phyloP scores from a whole-genome alignment of 768 basidiomycete genomes.

The Daedalea quercina region DNA sequence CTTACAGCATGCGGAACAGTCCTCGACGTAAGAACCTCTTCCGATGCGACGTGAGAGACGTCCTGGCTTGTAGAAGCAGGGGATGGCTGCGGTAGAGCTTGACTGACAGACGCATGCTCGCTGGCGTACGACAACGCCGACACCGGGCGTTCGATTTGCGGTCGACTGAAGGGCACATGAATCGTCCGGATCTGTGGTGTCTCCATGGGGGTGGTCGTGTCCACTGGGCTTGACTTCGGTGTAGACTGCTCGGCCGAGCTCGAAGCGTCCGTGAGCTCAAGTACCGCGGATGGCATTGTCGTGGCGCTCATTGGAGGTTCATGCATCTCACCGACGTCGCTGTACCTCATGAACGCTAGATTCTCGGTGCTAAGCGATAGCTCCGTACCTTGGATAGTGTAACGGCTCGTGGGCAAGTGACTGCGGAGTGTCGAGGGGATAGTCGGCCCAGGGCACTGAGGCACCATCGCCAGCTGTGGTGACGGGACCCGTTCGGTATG shows the following conservation, averaged over 20 bases:
- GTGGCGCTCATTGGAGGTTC: no score
- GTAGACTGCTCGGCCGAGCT: no score
- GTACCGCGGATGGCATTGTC: no score
- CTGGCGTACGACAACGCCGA: no score
- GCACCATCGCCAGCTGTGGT: slow-evolving; percentile 6
- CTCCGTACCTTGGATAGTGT: slow-evolving; percentile 6
- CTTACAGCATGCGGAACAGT: not conserved
- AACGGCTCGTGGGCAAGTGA: slow-evolving; percentile 3
- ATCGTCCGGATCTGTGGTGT: not conserved
- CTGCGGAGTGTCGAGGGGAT: not conserved
- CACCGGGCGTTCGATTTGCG: not conserved
- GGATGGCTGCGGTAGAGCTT: not conserved
- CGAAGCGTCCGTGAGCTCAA: no score
- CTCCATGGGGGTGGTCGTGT: not conserved
- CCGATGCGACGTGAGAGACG: not conserved
- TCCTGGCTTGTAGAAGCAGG: not conserved
- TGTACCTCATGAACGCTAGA: no score
- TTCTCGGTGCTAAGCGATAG: no score
- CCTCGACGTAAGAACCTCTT: not conserved
- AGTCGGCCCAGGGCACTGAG: slow-evolving; percentile 1
- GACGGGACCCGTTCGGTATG: slow-evolving; percentile 5
- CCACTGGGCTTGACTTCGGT: not conserved
- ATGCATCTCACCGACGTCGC: no score
- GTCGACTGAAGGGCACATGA: not conserved
- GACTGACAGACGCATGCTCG: not conserved